Percentiles rank a stretch among this genome's conserved stretches.
Conservation (phyloP, 805 yeast species). For the Zygoascus biomembranicola region DNA sequence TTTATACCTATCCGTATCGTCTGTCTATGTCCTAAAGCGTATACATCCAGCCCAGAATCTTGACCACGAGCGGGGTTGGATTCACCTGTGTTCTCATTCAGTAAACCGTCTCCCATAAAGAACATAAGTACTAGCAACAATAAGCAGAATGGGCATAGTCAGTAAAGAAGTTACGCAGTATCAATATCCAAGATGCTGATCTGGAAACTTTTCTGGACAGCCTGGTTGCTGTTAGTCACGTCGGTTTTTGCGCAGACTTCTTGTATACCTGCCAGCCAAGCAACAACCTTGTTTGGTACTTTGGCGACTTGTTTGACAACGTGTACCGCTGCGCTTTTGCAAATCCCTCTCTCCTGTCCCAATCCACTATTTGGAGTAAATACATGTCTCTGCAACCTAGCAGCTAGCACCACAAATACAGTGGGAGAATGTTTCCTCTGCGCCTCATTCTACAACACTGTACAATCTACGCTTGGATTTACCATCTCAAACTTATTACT, state of each 20-base stretch:
- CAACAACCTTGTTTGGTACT: conserved; percentile 6
- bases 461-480: neutral
- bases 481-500: neutral
- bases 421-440: neutral
- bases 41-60: no score
- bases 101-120: no score
- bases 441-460: neutral
- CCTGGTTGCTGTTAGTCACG: no score
- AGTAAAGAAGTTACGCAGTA: no score
- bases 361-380: neutral
- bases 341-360: neutral
- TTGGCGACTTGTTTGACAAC: conserved; percentile 7
- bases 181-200: no score
- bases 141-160: no score
- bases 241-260: neutral
- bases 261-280: conserved; percentile 6
- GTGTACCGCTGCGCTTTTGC: conserved; percentile 6
- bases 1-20: no score
- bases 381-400: neutral
- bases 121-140: no score
- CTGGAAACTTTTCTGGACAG: no score
- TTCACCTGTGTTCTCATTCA: no score
- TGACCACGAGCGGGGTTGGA: no score
- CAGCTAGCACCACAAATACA: neutral
- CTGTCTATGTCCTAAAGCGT: no score